These are phyloP conservation scores for Hyphopichia burtonii DNA, from an alignment of 1,139 yeast genomes.

Conservation along the genomic window DNA sequence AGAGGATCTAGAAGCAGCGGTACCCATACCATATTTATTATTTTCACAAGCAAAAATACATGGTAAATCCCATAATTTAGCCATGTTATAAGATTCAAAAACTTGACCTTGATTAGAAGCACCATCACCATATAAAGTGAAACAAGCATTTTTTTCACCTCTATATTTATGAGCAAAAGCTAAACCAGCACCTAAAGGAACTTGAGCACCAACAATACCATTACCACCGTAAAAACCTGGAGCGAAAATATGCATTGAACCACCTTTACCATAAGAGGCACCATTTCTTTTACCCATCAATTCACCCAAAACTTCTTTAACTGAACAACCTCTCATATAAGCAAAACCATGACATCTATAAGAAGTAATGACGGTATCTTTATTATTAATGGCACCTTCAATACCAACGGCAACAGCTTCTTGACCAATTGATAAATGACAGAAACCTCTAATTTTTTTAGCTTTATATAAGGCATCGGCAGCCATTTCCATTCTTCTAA, in stretches of 20 bases:
- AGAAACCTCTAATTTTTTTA: conserved; percentile 97
- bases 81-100: conserved; percentile 97
- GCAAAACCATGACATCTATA: conserved; percentile 99
- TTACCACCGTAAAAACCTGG: conserved; percentile 97
- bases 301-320: conserved; percentile 88
- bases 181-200: conserved; percentile 95
- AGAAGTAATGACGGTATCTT: conserved; percentile 91
- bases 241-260: conserved; percentile 98
- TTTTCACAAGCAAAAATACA: conserved; percentile 95
- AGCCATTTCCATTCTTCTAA: conserved; percentile 99
- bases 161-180: conserved; percentile 96
- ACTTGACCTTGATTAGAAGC: conserved; percentile 99
- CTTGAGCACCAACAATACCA: conserved; percentile 99
- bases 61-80: conserved; percentile 97
- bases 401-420: conserved; percentile 99
- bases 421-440: conserved; percentile 98
- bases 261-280: conserved; percentile 97
- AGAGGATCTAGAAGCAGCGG: conserved; percentile 93
- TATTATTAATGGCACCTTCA: conserved; percentile 83
- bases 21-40: conserved; percentile 99
- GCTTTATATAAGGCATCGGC: conserved; percentile 98
- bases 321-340: conserved; percentile 91
- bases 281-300: conserved; percentile 96
- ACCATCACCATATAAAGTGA: conserved; percentile 96
- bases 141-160: conserved; percentile 77